Evolutionary conservation across 225 moss, liverwort and hornwort genomes (phyloP).

Genomic region (Straminergon stramineum): DNA sequence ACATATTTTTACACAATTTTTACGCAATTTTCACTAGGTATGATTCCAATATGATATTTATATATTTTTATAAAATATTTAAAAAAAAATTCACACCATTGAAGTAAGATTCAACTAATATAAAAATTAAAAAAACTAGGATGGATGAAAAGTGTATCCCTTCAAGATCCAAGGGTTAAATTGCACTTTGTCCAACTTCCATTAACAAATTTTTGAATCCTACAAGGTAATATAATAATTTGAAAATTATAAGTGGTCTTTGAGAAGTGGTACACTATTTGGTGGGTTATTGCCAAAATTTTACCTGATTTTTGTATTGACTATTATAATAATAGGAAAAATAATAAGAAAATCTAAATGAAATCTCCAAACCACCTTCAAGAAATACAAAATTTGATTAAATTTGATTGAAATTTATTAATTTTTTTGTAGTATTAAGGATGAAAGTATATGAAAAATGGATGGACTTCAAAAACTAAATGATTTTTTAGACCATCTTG

Average conservation of each 20-base stretch:
- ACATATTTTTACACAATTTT: rapidly evolving
- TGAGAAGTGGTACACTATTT: not conserved
- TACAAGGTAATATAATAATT: not conserved
- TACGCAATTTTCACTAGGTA: not conserved
- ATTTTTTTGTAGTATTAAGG: rapidly evolving
- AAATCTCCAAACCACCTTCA: not conserved
- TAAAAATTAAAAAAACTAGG: not conserved
- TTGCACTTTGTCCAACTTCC: rapidly evolving
- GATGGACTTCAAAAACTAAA: not conserved
- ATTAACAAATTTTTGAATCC: too few relatives aligned
- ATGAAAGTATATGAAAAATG: not conserved
- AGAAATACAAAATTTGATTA: not conserved
- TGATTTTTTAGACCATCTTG: rapidly evolving
- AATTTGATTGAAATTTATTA: not conserved
- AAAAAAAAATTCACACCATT: rapidly evolving
- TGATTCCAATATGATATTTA: not conserved
- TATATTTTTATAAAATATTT: not conserved
- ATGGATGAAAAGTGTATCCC: not conserved
- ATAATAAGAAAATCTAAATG: rapidly evolving
- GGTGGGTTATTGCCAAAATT: not conserved
- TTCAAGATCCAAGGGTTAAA: not conserved
- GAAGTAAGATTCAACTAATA: not conserved
- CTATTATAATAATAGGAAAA: not conserved
- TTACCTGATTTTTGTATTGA: not conserved
- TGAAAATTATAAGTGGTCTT: not conserved